phyloP scores from a whole-genome alignment of 345 rosid genomes.

The Hibiscus mutabilis region DNA sequence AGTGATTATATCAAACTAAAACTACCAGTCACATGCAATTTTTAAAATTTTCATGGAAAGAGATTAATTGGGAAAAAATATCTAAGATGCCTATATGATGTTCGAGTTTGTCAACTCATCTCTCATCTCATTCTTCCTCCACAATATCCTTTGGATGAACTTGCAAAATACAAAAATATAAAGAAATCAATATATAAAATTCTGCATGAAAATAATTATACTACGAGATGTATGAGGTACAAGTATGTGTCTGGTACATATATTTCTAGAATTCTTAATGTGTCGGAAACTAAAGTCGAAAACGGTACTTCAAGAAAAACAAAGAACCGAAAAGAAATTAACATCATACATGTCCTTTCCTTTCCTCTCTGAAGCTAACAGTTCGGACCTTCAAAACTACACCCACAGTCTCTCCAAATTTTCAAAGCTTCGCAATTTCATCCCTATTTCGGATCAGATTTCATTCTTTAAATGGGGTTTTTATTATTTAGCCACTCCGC shows the following conservation, averaged over 20 bases:
- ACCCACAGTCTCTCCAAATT: no score
- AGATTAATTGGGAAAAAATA: not conserved
- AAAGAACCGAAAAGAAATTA: not conserved
- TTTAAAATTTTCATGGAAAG: no score
- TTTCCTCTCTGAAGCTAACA: conserved; percentile 47
- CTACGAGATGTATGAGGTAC: not conserved
- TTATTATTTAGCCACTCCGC: no score
- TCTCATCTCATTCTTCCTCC: not conserved
- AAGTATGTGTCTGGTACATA: no score
- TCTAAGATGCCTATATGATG: not conserved
- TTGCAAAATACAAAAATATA: conserved; percentile 6
- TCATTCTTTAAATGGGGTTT: no score
- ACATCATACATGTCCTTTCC: conserved; percentile 19
- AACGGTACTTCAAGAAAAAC: not conserved
- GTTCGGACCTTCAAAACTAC: conserved; percentile 51
- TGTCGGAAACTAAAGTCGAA: not conserved
- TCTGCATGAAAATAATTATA: not conserved
- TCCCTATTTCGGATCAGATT: no score
- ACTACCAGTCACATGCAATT: no score
- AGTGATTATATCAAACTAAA: no score
- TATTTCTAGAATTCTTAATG: no score
- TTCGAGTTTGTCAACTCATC: not conserved
- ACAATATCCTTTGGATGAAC: conserved; percentile 18
- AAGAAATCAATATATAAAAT: not conserved
- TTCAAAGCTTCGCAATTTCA: no score